Evolutionary conservation across 2,329 filamentous ascomycete genomes (phyloP), one percentile per base, ranked within the genome.

Genomic region (Huntiella moniliformis): DNA sequence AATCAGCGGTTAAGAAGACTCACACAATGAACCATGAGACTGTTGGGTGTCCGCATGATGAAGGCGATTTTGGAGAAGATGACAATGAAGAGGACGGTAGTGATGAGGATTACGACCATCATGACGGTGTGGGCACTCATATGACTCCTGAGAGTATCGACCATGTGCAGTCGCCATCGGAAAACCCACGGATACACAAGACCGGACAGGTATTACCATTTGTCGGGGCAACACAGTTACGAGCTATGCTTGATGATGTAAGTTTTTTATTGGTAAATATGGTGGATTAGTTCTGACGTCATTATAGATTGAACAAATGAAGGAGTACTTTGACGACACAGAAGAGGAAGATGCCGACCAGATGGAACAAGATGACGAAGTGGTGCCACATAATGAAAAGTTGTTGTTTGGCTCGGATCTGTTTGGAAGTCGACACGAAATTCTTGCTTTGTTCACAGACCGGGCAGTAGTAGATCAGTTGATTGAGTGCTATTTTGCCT

Each of bases 191-290:
- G 10, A 22, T 46, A 16, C 37, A 41, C 17, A 8, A 46, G 17
- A 36, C 28, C 13, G 55, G 61, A 33, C 57, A 58, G 43, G 62
- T 61, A 7, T 65, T 63, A 37, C 70, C 65, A 4, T 76, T 73
- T 51, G 65, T 76, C 4, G 72, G 73, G 1, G 71, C 71, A 3
- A 75, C 72, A 38, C 71, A 76, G 49, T 74, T 71, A 52, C 68
- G 74, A 60, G 72, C 72, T 2, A 73, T 76, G 56, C 57, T 76
- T 8, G 68, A 75, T 53, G 69, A 76, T 60, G 71, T 74, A 52
- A 63, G 66, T 58, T 37, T 16, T 38, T 18, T 4, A 1, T 35
- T n/a, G 16, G 4, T 17, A 18, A 16, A 22, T 18, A 12, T 22
- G 17, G 15, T 28, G 22, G 22, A 3, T 6, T 8, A 28, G 22